Base-by-base conservation (phyloP, 2,329 filamentous ascomycete genomes). In the Teratosphaeria zuluensis region DNA sequence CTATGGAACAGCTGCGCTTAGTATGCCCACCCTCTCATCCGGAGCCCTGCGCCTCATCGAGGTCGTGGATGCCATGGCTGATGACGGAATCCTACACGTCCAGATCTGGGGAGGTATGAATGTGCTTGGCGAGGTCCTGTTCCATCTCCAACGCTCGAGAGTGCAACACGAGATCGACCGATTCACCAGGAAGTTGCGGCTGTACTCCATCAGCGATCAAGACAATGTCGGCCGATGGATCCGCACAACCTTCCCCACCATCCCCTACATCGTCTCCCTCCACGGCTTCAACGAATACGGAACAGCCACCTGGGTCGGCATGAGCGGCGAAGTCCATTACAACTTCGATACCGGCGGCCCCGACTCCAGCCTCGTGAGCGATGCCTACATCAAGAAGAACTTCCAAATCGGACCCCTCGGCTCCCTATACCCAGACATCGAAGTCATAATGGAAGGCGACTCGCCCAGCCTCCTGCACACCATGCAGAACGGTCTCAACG, bases 131-230 rank as follows among this genome's bases (percentile, higher is more conserved):
- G 75, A 80, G 61, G 79, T 75, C 1, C 71, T 82, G 3, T 64
- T 74, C 53, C 65, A 75, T n/a, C 70, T 77, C 21, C 65, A 67
- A 7, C 55, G 61, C 2, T 71, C 64, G n/a, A 56, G 61, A 57
- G 58, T 65, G 55, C 58, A 65, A 7, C 42, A 61, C 0, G 72
- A 77, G 0, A 69, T 74, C 0, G 67, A 70, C 0, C 58, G 56
- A 0, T 69, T 82, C 19, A 68, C 73, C 1, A 63, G 70, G 2
- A 77, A 76, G 59, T 65, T 83, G 2, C 74, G 80, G 14, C 74
- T 82, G 4, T 83, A 83, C 66, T 70, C 81, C 38, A 83, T 84
- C 58, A 83, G 80, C 8, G 83, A 84, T 62, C 82, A 84, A 64
- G 82, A 84, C 60, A 77, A 85, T 60, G 78, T 80, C 0, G 81